Conservation (phyloP, 2,329 filamentous ascomycete genomes). For the Trichoderma sp. region DNA sequence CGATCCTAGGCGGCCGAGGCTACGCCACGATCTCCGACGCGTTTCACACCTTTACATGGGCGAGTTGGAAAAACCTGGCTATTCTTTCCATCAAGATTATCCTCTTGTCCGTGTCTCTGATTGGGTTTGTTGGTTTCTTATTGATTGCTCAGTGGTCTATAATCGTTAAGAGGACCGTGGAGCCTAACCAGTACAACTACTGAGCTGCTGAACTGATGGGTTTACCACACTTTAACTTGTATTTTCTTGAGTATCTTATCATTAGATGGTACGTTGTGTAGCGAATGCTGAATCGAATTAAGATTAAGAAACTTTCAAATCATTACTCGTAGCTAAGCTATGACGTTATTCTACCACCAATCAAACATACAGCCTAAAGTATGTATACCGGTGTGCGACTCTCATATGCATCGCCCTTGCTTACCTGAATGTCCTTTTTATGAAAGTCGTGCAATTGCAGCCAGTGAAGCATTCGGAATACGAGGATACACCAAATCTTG, state of each 20-base stretch:
- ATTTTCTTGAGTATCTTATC: neutral
- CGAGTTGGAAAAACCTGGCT: constrained; percentile 56
- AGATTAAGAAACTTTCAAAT: neutral
- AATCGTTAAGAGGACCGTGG: neutral
- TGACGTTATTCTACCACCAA: neutral
- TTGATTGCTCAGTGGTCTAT: neutral
- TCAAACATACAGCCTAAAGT: neutral
- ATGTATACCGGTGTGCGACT: neutral
- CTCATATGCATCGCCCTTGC: neutral
- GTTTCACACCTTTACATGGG: constrained; percentile 72
- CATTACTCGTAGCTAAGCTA: neutral
- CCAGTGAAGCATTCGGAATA: neutral
- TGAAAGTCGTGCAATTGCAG: neutral
- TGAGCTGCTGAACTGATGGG: neutral
- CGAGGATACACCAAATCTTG: neutral
- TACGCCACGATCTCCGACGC: constrained; percentile 71
- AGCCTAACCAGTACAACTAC: neutral
- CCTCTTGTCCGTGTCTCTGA: constrained; percentile 48
- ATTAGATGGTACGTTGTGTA: neutral
- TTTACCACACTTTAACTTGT: neutral
- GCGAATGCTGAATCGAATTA: neutral
- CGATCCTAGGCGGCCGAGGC: constrained; percentile 68
- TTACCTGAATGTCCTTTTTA: neutral
- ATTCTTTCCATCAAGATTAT: constrained; percentile 73
- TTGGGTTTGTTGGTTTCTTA: constrained; percentile 18